phyloP scores from a whole-genome alignment of 148 eudicot genomes.

The Talinum fruticosum region DNA sequence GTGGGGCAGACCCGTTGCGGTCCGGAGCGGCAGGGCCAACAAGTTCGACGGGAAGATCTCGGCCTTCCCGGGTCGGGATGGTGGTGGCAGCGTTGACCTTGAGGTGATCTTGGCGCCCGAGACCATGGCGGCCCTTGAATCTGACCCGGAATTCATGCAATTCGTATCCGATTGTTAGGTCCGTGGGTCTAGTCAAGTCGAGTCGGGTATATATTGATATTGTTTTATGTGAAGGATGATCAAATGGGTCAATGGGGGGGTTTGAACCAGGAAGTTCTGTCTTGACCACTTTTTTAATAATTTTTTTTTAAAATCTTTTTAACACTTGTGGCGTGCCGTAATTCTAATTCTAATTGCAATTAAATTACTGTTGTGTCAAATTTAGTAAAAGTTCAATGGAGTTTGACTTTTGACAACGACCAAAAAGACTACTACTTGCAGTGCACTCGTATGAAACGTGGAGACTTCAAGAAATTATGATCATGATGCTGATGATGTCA shows the following conservation, averaged over 20 bases:
- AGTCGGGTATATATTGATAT: constrained; percentile 5
- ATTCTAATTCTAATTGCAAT: constrained; percentile 30
- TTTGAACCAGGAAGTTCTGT: no score
- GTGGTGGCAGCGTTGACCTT: constrained; percentile 71
- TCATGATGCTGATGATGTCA: background rate
- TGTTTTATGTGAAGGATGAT: background rate
- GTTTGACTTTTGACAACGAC: background rate
- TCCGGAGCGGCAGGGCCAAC: constrained; percentile 77
- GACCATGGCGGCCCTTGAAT: constrained; percentile 63
- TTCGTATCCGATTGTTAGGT: constrained; percentile 40
- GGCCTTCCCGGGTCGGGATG: constrained; percentile 78
- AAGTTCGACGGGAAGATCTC: constrained; percentile 93
- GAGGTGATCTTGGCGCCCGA: constrained; percentile 69
- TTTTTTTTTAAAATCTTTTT: background rate
- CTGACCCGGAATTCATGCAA: constrained; percentile 76
- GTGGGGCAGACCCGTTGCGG: constrained; percentile 76
- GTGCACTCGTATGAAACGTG: background rate
- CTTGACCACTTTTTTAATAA: background rate
- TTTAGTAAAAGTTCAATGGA: background rate
- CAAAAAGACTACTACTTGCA: no score
- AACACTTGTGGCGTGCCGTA: constrained; percentile 14
- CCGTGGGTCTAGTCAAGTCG: background rate
- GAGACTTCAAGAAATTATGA: background rate
- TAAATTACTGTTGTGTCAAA: background rate
- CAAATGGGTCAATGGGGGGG: background rate